A percentile compares a stretch with the other conserved stretches of the same genome.
Conservation (phyloP, 169 alveolate genomes). For the Plasmodium sp. region DNA sequence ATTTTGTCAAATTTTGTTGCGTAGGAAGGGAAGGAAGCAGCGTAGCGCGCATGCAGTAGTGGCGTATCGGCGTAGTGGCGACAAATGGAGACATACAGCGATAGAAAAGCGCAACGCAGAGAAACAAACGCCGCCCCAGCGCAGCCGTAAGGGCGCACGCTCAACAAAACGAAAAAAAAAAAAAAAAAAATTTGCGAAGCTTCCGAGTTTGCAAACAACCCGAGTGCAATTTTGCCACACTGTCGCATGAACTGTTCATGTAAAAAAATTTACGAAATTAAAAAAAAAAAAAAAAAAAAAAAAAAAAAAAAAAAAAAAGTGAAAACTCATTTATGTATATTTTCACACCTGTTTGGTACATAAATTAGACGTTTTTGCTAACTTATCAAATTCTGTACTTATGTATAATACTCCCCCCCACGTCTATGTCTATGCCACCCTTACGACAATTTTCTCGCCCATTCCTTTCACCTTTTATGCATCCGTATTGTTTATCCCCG, state of each 20-base stretch:
- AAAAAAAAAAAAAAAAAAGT: not conserved
- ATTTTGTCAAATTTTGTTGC: conserved; percentile 66
- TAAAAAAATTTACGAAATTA: not conserved
- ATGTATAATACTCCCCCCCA: not conserved
- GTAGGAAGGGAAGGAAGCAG: conserved; percentile 1
- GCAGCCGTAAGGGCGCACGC: not conserved
- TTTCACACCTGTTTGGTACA: not conserved
- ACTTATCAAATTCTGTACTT: not conserved
- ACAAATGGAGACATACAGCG: not conserved
- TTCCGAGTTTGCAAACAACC: not conserved
- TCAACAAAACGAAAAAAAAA: not conserved
- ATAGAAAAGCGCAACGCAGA: not conserved
- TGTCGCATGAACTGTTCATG: not conserved
- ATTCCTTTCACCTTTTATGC: not conserved
- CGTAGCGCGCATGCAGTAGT: not conserved
- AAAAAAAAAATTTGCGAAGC: not conserved
- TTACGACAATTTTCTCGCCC: not conserved
- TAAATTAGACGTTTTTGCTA: not conserved
- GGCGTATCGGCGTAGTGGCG: not conserved
- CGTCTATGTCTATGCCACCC: not conserved
- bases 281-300: not conserved
- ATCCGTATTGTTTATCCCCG: not conserved
- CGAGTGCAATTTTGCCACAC: not conserved
- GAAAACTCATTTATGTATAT: conserved; percentile 35
- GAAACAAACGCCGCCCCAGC: not conserved